These are phyloP conservation scores for Cardamine chenopodiifolia DNA, from an alignment of 345 rosid genomes.

Conservation along the genomic window DNA sequence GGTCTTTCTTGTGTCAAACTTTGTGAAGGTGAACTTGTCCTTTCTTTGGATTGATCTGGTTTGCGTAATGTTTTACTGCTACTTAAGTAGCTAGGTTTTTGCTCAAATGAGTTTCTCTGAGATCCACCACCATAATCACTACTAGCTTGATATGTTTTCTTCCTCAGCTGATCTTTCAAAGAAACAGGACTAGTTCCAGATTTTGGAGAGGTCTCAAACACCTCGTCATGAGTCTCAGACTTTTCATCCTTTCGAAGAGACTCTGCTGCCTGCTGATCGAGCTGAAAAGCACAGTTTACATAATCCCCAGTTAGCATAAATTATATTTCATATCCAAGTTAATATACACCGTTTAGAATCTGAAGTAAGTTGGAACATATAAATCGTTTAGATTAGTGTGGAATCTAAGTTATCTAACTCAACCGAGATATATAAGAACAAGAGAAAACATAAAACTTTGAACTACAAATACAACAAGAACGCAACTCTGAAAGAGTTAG, in stretches of 20 bases:
- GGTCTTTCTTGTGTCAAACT: constrained; percentile 46
- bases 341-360: neutral
- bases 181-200: constrained; percentile 60
- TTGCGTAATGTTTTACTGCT: constrained; percentile 23
- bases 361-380: neutral
- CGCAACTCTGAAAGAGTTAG: too few relatives aligned
- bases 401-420: neutral
- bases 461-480: too few relatives aligned
- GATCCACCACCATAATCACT: constrained; percentile 53
- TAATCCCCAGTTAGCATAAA: constrained; percentile 27
- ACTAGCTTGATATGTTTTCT: constrained; percentile 50
- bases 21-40: constrained; percentile 26
- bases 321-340: neutral
- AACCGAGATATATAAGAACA: too few relatives aligned
- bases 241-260: constrained; percentile 78
- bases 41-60: constrained; percentile 44
- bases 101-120: constrained; percentile 47
- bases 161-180: constrained; percentile 83
- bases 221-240: constrained; percentile 55
- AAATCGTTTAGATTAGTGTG: neutral
- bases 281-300: constrained; percentile 51
- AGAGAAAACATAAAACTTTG: neutral
- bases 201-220: constrained; percentile 51
- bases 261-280: constrained; percentile 96
- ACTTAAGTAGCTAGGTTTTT: constrained; percentile 32